These are phyloP conservation scores for Ligustrum vulgare DNA, from an alignment of 257 asterid genomes.

Conservation along the genomic window DNA sequence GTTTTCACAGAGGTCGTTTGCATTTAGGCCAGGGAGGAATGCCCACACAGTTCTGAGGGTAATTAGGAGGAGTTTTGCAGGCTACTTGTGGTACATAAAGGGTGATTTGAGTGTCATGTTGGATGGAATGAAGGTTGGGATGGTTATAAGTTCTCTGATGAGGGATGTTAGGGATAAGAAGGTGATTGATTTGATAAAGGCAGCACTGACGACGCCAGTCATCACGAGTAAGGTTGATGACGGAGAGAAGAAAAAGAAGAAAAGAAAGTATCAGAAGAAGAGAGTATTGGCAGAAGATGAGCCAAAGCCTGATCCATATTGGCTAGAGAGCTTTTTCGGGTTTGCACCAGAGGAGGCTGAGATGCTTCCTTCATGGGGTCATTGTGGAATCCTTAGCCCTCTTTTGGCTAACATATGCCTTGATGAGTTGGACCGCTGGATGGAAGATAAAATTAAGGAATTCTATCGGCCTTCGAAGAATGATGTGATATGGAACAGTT, in stretches of 20 bases:
- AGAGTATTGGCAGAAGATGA: conserved; percentile 90
- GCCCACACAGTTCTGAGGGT: conserved; percentile 88
- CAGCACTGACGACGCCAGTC: conserved; percentile 80
- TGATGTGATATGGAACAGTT: conserved; percentile 91
- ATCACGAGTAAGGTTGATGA: conserved; percentile 58
- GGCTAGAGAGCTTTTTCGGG: conserved; percentile 89
- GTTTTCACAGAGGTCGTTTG: conserved; percentile 85
- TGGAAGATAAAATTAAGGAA: conserved; percentile 85
- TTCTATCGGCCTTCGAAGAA: conserved; percentile 76
- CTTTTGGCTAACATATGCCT: conserved; percentile 83
- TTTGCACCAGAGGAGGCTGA: conserved; percentile 97
- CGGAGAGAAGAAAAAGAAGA: conserved; percentile 77
- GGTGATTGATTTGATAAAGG: conserved; percentile 85
- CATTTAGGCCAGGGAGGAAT: conserved; percentile 92
- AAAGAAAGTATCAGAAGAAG: conserved; percentile 91
- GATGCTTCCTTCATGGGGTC: conserved; percentile 91
- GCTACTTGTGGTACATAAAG: conserved; percentile 92
- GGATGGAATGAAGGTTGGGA: conserved; percentile 94
- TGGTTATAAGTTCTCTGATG: conserved; percentile 82
- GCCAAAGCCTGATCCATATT: conserved; percentile 97
- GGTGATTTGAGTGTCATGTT: conserved; percentile 86
- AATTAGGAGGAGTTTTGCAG: conserved; percentile 92
- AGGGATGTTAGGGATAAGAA: conserved; percentile 95
- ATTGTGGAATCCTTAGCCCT: conserved; percentile 95
- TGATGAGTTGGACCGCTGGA: conserved; percentile 91